These are phyloP conservation scores for Acacia confusa DNA, from an alignment of 306 rosid species.

Conservation along the genomic window DNA sequence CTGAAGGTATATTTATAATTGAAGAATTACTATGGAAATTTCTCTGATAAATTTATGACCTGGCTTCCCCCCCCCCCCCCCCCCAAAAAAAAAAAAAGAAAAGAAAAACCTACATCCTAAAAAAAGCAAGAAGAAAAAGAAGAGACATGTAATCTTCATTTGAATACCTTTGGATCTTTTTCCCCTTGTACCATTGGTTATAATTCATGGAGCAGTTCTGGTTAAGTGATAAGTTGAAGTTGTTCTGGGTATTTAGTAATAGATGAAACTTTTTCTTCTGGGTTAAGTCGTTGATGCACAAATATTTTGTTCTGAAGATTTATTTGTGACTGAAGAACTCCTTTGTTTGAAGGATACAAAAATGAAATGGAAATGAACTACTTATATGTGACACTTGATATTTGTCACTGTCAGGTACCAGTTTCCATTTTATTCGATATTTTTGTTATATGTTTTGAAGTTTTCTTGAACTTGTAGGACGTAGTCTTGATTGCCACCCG, in stretches of 20 bases:
- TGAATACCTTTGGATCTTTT: not conserved
- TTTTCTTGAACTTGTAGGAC: constrained; percentile 46
- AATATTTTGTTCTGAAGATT: not conserved
- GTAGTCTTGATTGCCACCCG: constrained; percentile 83
- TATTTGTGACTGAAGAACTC: not conserved
- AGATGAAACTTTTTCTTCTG: not conserved
- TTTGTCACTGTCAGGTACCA: no score
- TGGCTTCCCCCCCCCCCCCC: not conserved
- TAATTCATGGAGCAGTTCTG: not conserved
- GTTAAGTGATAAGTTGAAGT: not conserved
- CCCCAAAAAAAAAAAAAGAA: not conserved
- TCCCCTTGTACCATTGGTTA: not conserved
- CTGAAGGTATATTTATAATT: not conserved
- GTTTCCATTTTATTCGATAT: not conserved
- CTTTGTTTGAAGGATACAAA: not conserved
- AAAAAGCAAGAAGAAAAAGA: not conserved
- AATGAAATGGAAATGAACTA: not conserved
- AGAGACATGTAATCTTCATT: not conserved
- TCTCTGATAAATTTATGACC: not conserved
- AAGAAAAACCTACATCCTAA: not conserved
- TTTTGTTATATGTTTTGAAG: not conserved
- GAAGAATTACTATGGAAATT: not conserved
- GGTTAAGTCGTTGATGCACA: not conserved
- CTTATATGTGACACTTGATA: not conserved
- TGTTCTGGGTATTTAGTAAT: not conserved